A percentile compares a stretch with the other conserved stretches of the same genome.
Conservation (phyloP, 2,329 filamentous ascomycete genomes). For the Cladosporium colombiae region DNA sequence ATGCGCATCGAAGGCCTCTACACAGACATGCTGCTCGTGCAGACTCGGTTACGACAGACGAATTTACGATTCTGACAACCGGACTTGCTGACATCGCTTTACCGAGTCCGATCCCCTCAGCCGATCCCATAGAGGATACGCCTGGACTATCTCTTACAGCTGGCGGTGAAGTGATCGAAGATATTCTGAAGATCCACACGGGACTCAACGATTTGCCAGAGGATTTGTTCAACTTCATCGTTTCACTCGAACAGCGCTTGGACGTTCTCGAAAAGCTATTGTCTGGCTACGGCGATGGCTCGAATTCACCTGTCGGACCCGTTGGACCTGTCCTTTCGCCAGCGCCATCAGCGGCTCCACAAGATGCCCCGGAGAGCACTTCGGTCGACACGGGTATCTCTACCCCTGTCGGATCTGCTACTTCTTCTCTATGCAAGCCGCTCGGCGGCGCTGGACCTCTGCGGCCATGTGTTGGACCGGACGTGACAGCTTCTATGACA, state of each 20-base stretch:
- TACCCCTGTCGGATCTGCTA: background rate
- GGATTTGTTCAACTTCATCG: slow-evolving; percentile 24
- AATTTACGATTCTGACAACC: background rate
- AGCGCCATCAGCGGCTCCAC: background rate
- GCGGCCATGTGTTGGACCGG: background rate
- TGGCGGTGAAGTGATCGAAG: slow-evolving; percentile 24
- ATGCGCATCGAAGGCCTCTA: slow-evolving; percentile 3
- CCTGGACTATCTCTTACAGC: slow-evolving; percentile 19
- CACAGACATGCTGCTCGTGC: slow-evolving; percentile 5
- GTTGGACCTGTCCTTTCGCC: slow-evolving; percentile 10
- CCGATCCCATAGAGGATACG: background rate
- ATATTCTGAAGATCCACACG: slow-evolving; percentile 25
- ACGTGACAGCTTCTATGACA: background rate
- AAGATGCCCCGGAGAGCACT: background rate
- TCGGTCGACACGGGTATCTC: background rate
- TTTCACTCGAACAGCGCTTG: slow-evolving; percentile 22
- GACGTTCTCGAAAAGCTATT: slow-evolving; percentile 23
- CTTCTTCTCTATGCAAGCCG: background rate
- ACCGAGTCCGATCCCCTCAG: background rate
- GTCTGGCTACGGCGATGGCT: slow-evolving; percentile 12
- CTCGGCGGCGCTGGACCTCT: background rate
- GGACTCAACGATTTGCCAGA: slow-evolving; percentile 24
- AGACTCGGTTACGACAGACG: background rate
- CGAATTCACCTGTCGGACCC: background rate
- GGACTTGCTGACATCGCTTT: background rate